Percentiles rank a stretch among this genome's conserved stretches.
Conservation (phyloP, 306 rosid genomes). For the Senna tora region DNA sequence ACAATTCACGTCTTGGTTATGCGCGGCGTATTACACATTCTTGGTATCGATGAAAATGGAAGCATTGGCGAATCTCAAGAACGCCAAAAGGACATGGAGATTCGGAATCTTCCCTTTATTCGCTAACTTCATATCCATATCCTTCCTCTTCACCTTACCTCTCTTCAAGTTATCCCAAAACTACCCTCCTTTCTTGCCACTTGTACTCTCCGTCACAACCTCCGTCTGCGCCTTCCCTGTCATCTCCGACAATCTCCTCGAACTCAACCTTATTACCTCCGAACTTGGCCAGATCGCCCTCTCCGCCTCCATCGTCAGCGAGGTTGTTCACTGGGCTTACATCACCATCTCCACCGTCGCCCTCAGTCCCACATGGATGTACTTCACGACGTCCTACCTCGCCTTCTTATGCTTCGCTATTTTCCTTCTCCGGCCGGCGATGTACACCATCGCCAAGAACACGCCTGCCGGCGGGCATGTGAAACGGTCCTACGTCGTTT, state of each 20-base stretch:
- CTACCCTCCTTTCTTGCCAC: no score
- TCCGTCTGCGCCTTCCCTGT: background rate
- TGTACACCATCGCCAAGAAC: background rate
- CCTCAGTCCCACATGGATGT: no score
- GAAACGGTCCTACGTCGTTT: background rate
- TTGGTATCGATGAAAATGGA: constrained; percentile 33
- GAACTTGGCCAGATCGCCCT: constrained; percentile 43
- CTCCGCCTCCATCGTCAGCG: constrained; percentile 38
- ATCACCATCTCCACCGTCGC: background rate
- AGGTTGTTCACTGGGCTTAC: background rate
- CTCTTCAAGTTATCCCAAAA: no score
- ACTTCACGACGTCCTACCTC: background rate
- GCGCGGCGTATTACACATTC: constrained; percentile 18
- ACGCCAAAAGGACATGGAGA: constrained; percentile 31
- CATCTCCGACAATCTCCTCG: background rate
- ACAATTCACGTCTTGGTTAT: background rate
- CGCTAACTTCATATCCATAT: background rate
- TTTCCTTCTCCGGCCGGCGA: background rate
- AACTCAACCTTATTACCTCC: constrained; percentile 39
- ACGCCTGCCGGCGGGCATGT: constrained; percentile 33
- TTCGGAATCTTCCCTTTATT: constrained; percentile 7
- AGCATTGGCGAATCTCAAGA: constrained; percentile 8
- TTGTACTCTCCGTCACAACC: background rate
- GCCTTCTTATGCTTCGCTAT: background rate
- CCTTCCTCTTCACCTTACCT: no score